These are phyloP conservation scores for Alternaria metachromatica DNA, from an alignment of 2,329 filamentous ascomycete genomes.

Conservation along the genomic window DNA sequence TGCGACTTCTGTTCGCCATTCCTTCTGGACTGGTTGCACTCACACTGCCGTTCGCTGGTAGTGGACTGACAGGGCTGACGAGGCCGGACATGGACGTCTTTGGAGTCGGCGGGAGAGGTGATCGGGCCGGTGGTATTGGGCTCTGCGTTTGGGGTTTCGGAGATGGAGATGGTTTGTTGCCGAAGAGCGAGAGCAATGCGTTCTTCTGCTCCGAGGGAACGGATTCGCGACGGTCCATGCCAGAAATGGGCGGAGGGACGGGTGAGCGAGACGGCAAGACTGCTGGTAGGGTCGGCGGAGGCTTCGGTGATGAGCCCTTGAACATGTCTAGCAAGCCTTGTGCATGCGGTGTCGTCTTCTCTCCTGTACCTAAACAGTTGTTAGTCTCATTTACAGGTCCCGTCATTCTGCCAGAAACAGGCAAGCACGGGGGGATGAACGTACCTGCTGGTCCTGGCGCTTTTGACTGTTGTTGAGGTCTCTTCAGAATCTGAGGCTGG, in stretches of 20 bases:
- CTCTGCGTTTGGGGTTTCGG: constrained; percentile 21
- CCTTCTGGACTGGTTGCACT: constrained; percentile 36
- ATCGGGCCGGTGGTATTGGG: constrained; percentile 24
- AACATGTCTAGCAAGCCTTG: constrained; percentile 31
- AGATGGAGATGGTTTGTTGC: constrained; percentile 24
- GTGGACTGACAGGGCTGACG: constrained; percentile 48
- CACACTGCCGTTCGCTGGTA: constrained; percentile 35
- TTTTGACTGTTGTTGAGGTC: constrained; percentile 39
- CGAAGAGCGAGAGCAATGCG: constrained; percentile 47
- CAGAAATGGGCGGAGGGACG: constrained; percentile 4
- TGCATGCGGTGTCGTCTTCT: constrained; percentile 23
- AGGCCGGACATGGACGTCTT: constrained; percentile 43
- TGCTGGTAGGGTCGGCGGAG: constrained; percentile 13
- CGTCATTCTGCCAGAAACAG: not conserved
- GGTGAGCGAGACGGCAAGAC: constrained; percentile 15
- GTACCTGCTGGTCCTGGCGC: not conserved
- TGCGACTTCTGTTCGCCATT: constrained; percentile 38
- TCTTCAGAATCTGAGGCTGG: constrained; percentile 47
- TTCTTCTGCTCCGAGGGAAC: constrained; percentile 42
- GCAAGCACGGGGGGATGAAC: not conserved
- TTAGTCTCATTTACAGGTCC: not conserved
- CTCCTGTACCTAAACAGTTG: not conserved
- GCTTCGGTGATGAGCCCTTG: constrained; percentile 23
- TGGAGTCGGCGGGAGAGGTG: constrained; percentile 37
- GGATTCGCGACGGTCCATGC: constrained; percentile 37